Percentiles rank a stretch among this genome's conserved stretches.
Conservation (phyloP, 371 early-diverging fungal species). For the Smittium culicis region DNA sequence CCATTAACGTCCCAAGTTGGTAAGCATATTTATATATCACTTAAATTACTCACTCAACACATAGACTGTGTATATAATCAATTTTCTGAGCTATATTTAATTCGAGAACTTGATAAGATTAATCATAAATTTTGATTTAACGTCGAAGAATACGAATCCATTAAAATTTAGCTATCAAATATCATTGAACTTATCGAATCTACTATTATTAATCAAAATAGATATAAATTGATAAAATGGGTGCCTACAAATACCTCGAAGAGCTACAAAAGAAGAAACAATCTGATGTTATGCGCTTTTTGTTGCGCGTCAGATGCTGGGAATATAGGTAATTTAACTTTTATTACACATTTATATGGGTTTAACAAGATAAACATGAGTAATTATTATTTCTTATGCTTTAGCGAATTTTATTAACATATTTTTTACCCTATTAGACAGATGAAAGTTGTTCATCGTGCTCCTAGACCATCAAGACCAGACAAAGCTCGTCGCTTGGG, state of each 20-base stretch:
- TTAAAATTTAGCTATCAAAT: no score
- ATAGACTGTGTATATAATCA: no score
- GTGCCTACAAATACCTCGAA: constrained; percentile 91
- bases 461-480: constrained; percentile 94
- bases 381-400: not conserved
- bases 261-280: constrained; percentile 98
- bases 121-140: no score
- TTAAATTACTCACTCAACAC: no score
- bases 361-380: constrained; percentile 8
- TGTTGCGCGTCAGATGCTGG: constrained; percentile 96
- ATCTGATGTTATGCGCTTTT: constrained; percentile 96
- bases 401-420: constrained; percentile 1
- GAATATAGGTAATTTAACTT: constrained; percentile 65
- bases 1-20: not conserved
- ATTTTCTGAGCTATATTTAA: no score
- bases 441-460: constrained; percentile 92
- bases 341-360: not conserved
- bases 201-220: no score
- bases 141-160: no score
- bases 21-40: no score
- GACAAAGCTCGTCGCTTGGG: constrained; percentile 98
- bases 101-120: no score
- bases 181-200: no score
- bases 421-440: no score
- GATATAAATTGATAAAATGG: constrained; percentile 23